phyloP scores from a whole-genome alignment of 2,329 filamentous ascomycete species.

The Aspergillus amoenus region DNA sequence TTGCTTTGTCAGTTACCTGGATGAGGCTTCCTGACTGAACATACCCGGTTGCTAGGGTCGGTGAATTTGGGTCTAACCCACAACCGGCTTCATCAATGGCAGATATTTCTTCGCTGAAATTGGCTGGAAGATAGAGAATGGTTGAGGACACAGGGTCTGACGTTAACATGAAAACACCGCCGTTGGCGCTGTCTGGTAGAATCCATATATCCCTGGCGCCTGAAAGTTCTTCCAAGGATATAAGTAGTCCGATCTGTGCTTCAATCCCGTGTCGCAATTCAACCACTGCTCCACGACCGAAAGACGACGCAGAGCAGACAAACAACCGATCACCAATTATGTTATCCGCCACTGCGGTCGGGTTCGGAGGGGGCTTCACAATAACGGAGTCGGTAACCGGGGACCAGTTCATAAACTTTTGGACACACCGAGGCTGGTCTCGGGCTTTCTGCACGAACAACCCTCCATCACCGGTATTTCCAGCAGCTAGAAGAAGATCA shows the following conservation, averaged over 20 bases:
- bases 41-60: constrained; percentile 46
- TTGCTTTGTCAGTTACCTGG: constrained; percentile 43
- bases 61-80: constrained; percentile 41
- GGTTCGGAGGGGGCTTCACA: constrained; percentile 24
- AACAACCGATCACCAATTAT: constrained; percentile 60
- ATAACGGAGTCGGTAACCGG: constrained; percentile 51
- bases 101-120: constrained; percentile 38
- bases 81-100: constrained; percentile 39
- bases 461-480: constrained; percentile 74
- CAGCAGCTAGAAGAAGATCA: constrained; percentile 78
- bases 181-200: constrained; percentile 34
- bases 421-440: constrained; percentile 54
- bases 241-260: constrained; percentile 59
- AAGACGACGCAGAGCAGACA: constrained; percentile 64
- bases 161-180: constrained; percentile 40
- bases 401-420: constrained; percentile 63
- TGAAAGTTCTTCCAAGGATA: constrained; percentile 41
- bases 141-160: constrained; percentile 44
- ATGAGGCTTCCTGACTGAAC: constrained; percentile 36
- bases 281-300: constrained; percentile 59
- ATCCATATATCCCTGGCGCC: constrained; percentile 46
- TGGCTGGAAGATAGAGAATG: constrained; percentile 38
- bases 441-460: constrained; percentile 69
- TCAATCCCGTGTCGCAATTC: constrained; percentile 70
- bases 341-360: constrained; percentile 18